These are phyloP conservation scores for Eucalyptus lansdowneana DNA, from an alignment of 345 rosid species.

Conservation along the genomic window DNA sequence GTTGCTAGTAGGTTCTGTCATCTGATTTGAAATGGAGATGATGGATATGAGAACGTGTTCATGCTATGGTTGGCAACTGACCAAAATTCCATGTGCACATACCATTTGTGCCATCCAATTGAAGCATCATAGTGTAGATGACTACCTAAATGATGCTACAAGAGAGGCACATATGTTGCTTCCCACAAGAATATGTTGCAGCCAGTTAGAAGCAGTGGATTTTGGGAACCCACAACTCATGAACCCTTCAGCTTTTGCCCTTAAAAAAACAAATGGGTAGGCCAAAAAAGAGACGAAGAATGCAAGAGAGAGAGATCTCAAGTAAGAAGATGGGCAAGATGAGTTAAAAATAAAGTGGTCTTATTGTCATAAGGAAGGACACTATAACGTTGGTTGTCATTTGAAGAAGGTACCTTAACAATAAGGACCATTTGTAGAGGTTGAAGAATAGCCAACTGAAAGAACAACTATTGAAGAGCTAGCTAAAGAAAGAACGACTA, in stretches of 20 bases:
- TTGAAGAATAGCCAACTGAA: neutral
- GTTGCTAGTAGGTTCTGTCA: neutral
- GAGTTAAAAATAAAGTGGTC: neutral
- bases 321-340: neutral
- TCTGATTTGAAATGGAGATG: neutral
- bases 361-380: neutral
- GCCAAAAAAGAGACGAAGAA: neutral
- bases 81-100: neutral
- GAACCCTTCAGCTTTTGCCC: neutral
- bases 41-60: neutral
- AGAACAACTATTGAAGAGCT: neutral
- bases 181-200: neutral
- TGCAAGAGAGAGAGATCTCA: neutral
- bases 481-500: neutral
- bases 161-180: neutral
- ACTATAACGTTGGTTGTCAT: neutral
- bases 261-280: neutral
- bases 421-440: neutral
- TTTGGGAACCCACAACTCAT: neutral
- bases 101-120: neutral
- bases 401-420: no score
- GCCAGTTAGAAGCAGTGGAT: rapidly evolving
- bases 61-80: rapidly evolving
- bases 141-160: neutral
- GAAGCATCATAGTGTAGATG: neutral